Evolutionary conservation across 2,329 filamentous ascomycete genomes (phyloP).

Genomic region (Diaporthe sp.): DNA sequence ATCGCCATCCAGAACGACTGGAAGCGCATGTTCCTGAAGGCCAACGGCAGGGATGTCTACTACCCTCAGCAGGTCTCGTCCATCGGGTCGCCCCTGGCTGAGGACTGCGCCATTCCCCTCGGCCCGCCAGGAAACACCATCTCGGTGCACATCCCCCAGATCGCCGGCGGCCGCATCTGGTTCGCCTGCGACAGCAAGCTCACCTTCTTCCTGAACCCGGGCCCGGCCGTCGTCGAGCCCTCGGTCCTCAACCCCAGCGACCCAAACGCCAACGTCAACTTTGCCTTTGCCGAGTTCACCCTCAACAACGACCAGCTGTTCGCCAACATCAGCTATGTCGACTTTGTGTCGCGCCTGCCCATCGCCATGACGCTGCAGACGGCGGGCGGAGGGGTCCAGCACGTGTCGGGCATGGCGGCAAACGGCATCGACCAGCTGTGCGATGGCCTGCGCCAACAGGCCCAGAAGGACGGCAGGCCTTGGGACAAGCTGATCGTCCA

Average conservation of each 20-base stretch:
- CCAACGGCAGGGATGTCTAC: slow-evolving; percentile 67
- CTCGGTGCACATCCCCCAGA: slow-evolving; percentile 71
- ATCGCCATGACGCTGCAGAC: slow-evolving; percentile 65
- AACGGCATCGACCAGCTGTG: slow-evolving; percentile 71
- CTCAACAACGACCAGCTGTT: slow-evolving; percentile 70
- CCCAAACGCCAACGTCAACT: slow-evolving; percentile 65
- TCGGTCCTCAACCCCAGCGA: slow-evolving; percentile 75
- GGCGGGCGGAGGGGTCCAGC: slow-evolving; percentile 58
- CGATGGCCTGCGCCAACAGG: slow-evolving; percentile 67
- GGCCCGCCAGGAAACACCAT: slow-evolving; percentile 68
- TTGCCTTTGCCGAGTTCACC: slow-evolving; percentile 74
- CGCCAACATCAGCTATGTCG: slow-evolving; percentile 76
- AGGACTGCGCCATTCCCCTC: slow-evolving; percentile 72
- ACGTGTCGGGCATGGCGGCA: slow-evolving; percentile 70
- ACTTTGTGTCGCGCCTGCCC: slow-evolving; percentile 72
- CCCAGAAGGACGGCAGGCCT: slow-evolving; percentile 65
- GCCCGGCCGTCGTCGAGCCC: slow-evolving; percentile 76
- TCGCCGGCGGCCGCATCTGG: slow-evolving; percentile 76
- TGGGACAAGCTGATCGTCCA: slow-evolving; percentile 72
- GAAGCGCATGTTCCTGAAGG: slow-evolving; percentile 54
- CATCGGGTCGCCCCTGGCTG: slow-evolving; percentile 63
- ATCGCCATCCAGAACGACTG: slow-evolving; percentile 63
- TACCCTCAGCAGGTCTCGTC: slow-evolving; percentile 67
- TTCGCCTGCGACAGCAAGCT: slow-evolving; percentile 68
- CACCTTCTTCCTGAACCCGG: slow-evolving; percentile 75